phyloP scores from a whole-genome alignment of 1,139 yeast genomes.

The Kluyveromyces marxianus region DNA sequence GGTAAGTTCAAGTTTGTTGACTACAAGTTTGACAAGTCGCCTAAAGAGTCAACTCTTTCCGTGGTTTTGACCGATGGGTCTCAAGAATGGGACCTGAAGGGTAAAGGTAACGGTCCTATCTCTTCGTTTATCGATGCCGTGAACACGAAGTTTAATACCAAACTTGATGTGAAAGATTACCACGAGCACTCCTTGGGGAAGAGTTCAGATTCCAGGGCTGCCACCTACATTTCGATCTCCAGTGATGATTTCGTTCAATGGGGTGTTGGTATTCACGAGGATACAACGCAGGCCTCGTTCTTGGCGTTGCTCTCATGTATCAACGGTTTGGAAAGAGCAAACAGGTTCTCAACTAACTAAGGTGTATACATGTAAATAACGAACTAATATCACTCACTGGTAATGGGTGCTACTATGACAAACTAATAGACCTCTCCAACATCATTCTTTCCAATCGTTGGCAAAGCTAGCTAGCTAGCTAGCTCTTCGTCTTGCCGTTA shows the following conservation, averaged over 20 bases:
- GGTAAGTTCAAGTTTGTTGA: conserved; percentile 36
- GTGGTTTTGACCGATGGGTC: conserved; percentile 33
- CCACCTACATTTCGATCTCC: conserved; percentile 50
- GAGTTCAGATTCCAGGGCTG: conserved; percentile 65
- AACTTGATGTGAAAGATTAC: conserved; percentile 56
- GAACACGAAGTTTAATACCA: conserved; percentile 39
- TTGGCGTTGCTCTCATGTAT: conserved; percentile 59
- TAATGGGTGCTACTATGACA: too few relatives aligned
- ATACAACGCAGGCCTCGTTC: conserved; percentile 70
- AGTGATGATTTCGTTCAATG: conserved; percentile 38
- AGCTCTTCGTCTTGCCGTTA: neutral
- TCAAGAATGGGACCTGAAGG: conserved; percentile 37
- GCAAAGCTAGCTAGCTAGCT: too few relatives aligned
- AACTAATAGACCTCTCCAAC: too few relatives aligned
- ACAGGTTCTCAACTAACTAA: neutral
- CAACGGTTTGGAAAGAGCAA: conserved; percentile 28
- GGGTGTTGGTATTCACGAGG: conserved; percentile 80
- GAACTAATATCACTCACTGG: neutral
- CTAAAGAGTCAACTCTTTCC: conserved; percentile 3
- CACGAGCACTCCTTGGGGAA: conserved; percentile 73
- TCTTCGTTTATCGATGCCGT: conserved; percentile 67
- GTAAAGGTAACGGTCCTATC: conserved; percentile 74
- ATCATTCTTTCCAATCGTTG: too few relatives aligned
- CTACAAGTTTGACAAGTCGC: conserved; percentile 11
- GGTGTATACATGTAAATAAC: neutral